These are phyloP conservation scores for Huntiella decipiens DNA, from an alignment of 2,329 filamentous ascomycete genomes.

Conservation along the genomic window DNA sequence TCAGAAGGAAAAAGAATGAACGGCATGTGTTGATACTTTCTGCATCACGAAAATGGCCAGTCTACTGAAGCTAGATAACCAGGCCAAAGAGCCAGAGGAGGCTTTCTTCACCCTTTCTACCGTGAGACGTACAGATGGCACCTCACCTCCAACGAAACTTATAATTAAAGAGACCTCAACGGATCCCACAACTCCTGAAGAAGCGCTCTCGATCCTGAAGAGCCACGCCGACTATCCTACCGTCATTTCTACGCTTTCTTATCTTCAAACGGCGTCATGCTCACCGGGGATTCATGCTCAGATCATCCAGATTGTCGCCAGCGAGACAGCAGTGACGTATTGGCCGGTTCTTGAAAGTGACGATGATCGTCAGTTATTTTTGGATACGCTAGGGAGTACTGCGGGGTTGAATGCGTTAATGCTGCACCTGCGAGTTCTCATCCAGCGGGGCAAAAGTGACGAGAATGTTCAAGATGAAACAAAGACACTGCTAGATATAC, in stretches of 20 bases:
- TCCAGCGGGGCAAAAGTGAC: constrained; percentile 28
- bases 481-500: constrained; percentile 24
- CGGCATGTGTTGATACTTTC: too few relatives aligned
- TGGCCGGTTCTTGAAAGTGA: constrained; percentile 39
- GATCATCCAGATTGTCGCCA: constrained; percentile 56
- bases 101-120: constrained; percentile 18
- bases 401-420: constrained; percentile 61
- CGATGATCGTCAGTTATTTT: background rate
- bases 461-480: constrained; percentile 12
- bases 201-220: constrained; percentile 40
- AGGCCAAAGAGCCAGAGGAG: constrained; percentile 19
- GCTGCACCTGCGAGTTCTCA: constrained; percentile 45
- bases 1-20: too few relatives aligned
- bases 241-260: constrained; percentile 32
- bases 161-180: background rate
- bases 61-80: constrained; percentile 33
- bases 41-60: constrained; percentile 14
- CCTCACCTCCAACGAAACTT: background rate
- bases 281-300: constrained; percentile 21
- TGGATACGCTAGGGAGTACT: constrained; percentile 50
- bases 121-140: background rate
- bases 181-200: constrained; percentile 20
- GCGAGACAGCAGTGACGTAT: constrained; percentile 60
- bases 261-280: constrained; percentile 19
- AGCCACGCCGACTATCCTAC: constrained; percentile 41